Evolutionary conservation across 1,284 basidiomycete genomes (phyloP).

Genomic region (Sanghuangporus weigelae): DNA sequence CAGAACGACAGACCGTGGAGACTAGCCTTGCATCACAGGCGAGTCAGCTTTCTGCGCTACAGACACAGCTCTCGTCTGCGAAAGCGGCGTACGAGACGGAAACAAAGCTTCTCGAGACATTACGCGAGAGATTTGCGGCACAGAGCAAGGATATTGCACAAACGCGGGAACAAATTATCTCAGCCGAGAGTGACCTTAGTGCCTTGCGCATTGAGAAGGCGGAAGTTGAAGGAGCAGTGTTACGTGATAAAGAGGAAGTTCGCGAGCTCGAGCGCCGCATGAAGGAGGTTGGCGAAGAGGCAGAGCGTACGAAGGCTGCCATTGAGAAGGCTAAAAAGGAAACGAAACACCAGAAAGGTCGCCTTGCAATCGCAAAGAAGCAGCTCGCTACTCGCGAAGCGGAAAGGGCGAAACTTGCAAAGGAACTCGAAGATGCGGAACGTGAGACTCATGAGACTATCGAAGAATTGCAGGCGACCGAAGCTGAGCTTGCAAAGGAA

Average conservation of each 20-base stretch:
- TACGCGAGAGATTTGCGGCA: slow-evolving; percentile 68
- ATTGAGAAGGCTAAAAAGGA: slow-evolving; percentile 92
- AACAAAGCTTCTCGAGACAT: slow-evolving; percentile 63
- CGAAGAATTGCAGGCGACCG: slow-evolving; percentile 53
- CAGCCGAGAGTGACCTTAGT: slow-evolving; percentile 88
- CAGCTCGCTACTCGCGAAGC: slow-evolving; percentile 85
- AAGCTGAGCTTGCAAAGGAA: slow-evolving; percentile 43
- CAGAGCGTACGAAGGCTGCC: slow-evolving; percentile 65
- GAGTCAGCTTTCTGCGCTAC: slow-evolving; percentile 63
- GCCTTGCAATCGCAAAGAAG: slow-evolving; percentile 92
- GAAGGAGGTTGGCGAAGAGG: slow-evolving; percentile 76
- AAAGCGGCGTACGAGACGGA: slow-evolving; percentile 86
- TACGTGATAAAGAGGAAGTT: slow-evolving; percentile 94
- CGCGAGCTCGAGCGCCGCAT: slow-evolving; percentile 82
- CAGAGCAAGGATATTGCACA: slow-evolving; percentile 78
- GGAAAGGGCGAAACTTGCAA: slow-evolving; percentile 66
- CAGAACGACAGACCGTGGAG: slow-evolving; percentile 55
- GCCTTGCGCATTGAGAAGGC: slow-evolving; percentile 86
- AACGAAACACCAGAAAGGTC: slow-evolving; percentile 92
- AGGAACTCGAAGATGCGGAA: slow-evolving; percentile 65
- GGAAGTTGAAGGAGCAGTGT: slow-evolving; percentile 83
- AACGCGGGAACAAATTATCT: slow-evolving; percentile 78
- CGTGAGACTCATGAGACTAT: slow-evolving; percentile 47
- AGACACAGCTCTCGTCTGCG: slow-evolving; percentile 70
- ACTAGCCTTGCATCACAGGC: slow-evolving; percentile 57